These are phyloP conservation scores for Piromyces finnis DNA, from an alignment of 192 early-diverging fungal genomes.

Conservation along the genomic window DNA sequence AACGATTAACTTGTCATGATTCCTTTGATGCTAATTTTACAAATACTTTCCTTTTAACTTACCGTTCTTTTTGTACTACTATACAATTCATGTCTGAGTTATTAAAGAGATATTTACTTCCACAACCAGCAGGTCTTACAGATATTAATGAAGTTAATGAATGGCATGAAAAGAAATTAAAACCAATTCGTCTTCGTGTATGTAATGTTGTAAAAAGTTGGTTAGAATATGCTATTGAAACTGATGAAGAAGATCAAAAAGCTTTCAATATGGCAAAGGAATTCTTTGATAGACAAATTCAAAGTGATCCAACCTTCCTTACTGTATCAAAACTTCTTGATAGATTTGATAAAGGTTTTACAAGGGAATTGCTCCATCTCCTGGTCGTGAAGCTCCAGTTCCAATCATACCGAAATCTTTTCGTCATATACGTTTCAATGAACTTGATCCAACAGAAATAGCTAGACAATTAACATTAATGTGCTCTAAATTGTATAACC, in stretches of 20 bases:
- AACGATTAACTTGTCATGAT: slow-evolving; percentile 54
- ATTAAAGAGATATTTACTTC: slow-evolving; percentile 55
- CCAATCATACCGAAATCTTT: slow-evolving; percentile 70
- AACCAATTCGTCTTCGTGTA: slow-evolving; percentile 73
- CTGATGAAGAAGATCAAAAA: slow-evolving; percentile 46
- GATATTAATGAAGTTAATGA: slow-evolving; percentile 31
- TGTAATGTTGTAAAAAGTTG: slow-evolving; percentile 91
- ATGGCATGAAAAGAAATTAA: slow-evolving; percentile 77
- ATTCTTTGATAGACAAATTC: not conserved
- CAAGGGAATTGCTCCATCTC: not conserved
- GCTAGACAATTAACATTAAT: slow-evolving; percentile 90
- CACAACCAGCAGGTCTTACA: slow-evolving; percentile 47
- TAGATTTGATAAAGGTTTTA: not conserved
- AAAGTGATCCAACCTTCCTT: not conserved
- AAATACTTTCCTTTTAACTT: slow-evolving; percentile 80
- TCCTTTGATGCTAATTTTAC: slow-evolving; percentile 42
- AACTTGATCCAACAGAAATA: slow-evolving; percentile 80
- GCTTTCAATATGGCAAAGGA: slow-evolving; percentile 29
- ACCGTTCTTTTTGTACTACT: slow-evolving; percentile 75
- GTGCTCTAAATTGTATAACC: slow-evolving; percentile 64
- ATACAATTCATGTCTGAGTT: slow-evolving; percentile 55
- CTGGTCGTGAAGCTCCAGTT: slow-evolving; percentile 25
- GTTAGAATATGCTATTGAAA: slow-evolving; percentile 81
- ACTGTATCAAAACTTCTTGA: not conserved
- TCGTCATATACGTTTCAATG: slow-evolving; percentile 59